Evolutionary conservation across 2,329 filamentous ascomycete species (phyloP), one percentile per base, ranked within the genome.

Genomic region (Hymenotorrendiella dingleyae): DNA sequence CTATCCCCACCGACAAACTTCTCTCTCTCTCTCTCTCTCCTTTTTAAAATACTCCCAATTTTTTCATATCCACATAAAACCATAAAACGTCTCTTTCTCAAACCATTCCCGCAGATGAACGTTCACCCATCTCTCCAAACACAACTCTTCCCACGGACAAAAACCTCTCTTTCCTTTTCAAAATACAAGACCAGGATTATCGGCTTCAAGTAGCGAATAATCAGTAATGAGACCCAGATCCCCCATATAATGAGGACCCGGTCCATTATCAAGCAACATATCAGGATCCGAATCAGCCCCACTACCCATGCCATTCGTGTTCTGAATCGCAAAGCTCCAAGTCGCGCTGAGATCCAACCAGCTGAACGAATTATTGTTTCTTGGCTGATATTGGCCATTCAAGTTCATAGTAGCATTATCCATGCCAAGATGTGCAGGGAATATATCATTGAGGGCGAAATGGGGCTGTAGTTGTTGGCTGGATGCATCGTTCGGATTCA

Each of bases 271-370:
- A 40, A 42, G 40, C 45, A 48, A 46, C 45, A 46, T 23, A 10
- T 29, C 49, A 16, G 45, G 48, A 26, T 53, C 50, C 33, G 42
- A 12, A 22, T 54, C 52, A 2, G 49, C 54, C 4, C 36, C 40
- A 47, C 48, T 54, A 6, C 40, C 49, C 17, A 33, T 45, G 9
- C 29, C 38, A 46, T 43, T 53, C 20, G 39, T 48, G 40, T 52
- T 59, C 39, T 61, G 56, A 22, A 54, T 55, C 3, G 56, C 58
- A 39, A 56, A 61, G 24, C 57, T 57, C 49, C 55, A 59, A 2
- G 58, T 58, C 1, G 54, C 55, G 3, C 48, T 53, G 1, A 61
- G 45, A 48, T 61, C 58, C 10, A 61, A 29, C 58, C 58, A 61
- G 21, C 44, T 50, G 28, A 61, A 61, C 1, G 43, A 39, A 17